Conservation (phyloP, 208 protist species). For the Giardia muris region DNA sequence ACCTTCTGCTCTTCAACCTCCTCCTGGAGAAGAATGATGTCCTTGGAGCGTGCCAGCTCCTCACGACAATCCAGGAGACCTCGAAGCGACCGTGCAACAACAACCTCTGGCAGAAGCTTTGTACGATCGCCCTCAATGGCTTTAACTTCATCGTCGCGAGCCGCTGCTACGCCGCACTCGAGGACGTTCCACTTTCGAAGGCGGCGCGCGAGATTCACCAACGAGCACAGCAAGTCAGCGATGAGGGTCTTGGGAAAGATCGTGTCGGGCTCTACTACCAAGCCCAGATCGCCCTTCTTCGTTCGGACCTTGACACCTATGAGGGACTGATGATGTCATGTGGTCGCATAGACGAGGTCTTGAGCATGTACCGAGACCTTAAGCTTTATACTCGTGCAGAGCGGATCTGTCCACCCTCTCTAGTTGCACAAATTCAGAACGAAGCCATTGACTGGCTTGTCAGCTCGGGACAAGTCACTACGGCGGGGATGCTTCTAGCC, state of each 20-base stretch:
- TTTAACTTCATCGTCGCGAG: neutral
- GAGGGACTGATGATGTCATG: neutral
- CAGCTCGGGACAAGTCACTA: neutral
- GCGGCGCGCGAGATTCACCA: neutral
- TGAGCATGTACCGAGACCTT: conserved; percentile 1
- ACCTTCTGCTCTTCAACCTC: conserved; percentile 27
- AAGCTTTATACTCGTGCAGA: conserved; percentile 13
- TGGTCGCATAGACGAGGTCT: neutral
- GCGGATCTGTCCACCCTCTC: neutral
- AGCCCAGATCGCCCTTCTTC: neutral
- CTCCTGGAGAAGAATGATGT: conserved; percentile 5
- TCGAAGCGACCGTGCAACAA: neutral
- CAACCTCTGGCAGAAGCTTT: neutral
- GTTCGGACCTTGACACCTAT: neutral
- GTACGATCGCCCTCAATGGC: neutral
- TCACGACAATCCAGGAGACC: neutral
- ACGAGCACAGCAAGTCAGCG: neutral
- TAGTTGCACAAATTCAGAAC: neutral
- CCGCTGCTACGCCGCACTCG: conserved; percentile 23
- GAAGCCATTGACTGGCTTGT: conserved; percentile 26
- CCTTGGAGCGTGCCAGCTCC: neutral
- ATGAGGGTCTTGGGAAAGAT: neutral
- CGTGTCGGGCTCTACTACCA: neutral
- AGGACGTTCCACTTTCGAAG: neutral
- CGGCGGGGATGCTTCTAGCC: neutral